A percentile compares a stretch with the other conserved stretches of the same genome.
These are phyloP conservation scores for Bryum argenteum DNA, from an alignment of 225 moss, liverwort and hornwort species.

Conservation along the genomic window DNA sequence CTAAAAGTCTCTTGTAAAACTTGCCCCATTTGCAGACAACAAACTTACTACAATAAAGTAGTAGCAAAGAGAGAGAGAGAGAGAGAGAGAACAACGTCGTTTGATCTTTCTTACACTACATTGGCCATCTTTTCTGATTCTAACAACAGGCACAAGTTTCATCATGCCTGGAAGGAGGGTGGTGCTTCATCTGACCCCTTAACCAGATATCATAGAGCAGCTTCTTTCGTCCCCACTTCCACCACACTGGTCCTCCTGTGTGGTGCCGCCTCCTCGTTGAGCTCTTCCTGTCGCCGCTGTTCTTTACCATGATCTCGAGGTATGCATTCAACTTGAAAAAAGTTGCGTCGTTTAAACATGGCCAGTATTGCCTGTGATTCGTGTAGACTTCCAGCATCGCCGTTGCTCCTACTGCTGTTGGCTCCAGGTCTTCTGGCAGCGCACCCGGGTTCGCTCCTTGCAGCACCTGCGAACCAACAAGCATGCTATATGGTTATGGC, in stretches of 20 bases:
- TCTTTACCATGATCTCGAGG: constrained; percentile 41
- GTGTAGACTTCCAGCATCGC: constrained; percentile 79
- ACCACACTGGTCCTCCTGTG: constrained; percentile 60
- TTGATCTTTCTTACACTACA: constrained; percentile 12
- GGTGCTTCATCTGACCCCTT: constrained; percentile 56
- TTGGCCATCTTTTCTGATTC: background rate
- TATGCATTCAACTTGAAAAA: constrained; percentile 53
- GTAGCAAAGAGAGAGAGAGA: no score
- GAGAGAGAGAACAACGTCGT: no score
- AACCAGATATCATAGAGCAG: constrained; percentile 61
- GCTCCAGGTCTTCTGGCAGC: constrained; percentile 59
- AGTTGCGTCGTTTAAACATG: constrained; percentile 66
- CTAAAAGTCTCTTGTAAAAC: no score
- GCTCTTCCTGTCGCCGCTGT: constrained; percentile 44
- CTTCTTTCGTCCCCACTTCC: constrained; percentile 68
- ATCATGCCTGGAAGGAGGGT: constrained; percentile 46
- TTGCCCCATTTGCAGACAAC: no score
- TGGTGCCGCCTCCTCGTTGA: constrained; percentile 47
- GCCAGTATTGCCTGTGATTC: constrained; percentile 72
- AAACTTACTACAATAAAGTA: no score
- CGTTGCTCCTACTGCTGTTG: constrained; percentile 68
- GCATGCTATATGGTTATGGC: no score
- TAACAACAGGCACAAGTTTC: constrained; percentile 54
- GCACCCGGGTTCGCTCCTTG: constrained; percentile 71
- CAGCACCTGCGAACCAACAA: constrained; percentile 60